Evolutionary conservation across 331 rosid species (phyloP), one percentile per base, ranked within the genome.

Genomic region (Ulmus americana): DNA sequence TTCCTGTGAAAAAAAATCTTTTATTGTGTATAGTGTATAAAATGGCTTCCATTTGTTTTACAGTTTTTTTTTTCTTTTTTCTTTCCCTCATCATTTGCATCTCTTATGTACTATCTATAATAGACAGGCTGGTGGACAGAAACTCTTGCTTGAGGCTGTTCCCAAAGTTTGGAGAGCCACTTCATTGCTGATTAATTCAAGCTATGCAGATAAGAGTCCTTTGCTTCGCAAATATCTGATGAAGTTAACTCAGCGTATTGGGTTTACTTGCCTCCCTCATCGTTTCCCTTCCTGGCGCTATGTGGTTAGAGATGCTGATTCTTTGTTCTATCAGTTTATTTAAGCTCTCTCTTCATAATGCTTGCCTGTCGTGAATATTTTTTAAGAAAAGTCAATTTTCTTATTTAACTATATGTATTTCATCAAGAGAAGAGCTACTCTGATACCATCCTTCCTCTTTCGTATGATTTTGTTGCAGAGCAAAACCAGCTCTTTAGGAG

Each of bases 181-280:
- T 46, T 83, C 83, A 3, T 64, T 69, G 71, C 70, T 94, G 77
- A 77, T 82, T 70, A 89, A 89, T 78, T 94, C 98, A 67, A 70
- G 85, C 60, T 77, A 71, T 66, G 97, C 98, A 13, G 72, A 81
- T 72, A 75, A 70, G 64, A 89, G 90, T 75, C 84, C 91, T 64
- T 84, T 94, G 77, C 95, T 87, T 39, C 95, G 88, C 78, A 94
- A 94, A 76, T 82, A 84, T 84, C 64, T 89, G 74, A 82, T 89
- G 88, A 94, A 94, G 76, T 81, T 94, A 76, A 84, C 87, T 39
- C 98, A 89, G 69, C 84, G 95, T 45, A 85, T 89, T 54, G 98
- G 95, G 82, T 84, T 89, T 63, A 81, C 76, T 56, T 74, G 83
- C 77, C 95, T 94, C 75, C 95, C 95, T 68, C 87, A 79, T 70